These are phyloP conservation scores for Coemansia sp. DNA, from an alignment of 192 early-diverging fungal species.

Conservation along the genomic window DNA sequence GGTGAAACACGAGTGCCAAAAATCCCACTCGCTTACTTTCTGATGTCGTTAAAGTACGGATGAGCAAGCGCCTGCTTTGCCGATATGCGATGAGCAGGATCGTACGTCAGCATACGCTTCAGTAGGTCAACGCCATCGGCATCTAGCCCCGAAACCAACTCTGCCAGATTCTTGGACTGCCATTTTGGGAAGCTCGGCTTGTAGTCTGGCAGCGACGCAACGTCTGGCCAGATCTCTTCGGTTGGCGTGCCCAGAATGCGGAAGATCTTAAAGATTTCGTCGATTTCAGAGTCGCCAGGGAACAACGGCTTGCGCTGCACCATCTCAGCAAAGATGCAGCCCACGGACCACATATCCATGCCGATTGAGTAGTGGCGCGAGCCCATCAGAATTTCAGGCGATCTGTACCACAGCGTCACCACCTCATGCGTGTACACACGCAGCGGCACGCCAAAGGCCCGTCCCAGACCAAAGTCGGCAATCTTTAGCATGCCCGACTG, in stretches of 20 bases:
- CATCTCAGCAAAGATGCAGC: slow-evolving; percentile 98
- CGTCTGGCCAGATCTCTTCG: slow-evolving; percentile 73
- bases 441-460: slow-evolving; percentile 88
- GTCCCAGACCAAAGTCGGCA: slow-evolving; percentile 95
- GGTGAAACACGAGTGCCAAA: background rate
- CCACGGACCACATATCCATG: slow-evolving; percentile 97
- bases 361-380: slow-evolving; percentile 85
- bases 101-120: slow-evolving; percentile 69
- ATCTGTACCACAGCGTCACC: slow-evolving; percentile 92
- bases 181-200: slow-evolving; percentile 78
- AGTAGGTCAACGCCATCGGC: slow-evolving; percentile 72
- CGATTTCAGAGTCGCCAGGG: slow-evolving; percentile 88
- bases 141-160: slow-evolving; percentile 57
- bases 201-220: slow-evolving; percentile 76
- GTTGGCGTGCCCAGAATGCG: slow-evolving; percentile 79
- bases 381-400: slow-evolving; percentile 94
- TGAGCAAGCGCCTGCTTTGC: slow-evolving; percentile 79
- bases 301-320: slow-evolving; percentile 74
- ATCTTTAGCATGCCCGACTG: slow-evolving; percentile 81
- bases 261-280: slow-evolving; percentile 93
- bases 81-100: slow-evolving; percentile 77
- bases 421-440: slow-evolving; percentile 95
- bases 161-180: slow-evolving; percentile 54
- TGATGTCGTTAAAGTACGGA: slow-evolving; percentile 70
- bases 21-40: background rate